phyloP scores from a whole-genome alignment of 805 yeast species.

The Saccharomycopsis amapae region DNA sequence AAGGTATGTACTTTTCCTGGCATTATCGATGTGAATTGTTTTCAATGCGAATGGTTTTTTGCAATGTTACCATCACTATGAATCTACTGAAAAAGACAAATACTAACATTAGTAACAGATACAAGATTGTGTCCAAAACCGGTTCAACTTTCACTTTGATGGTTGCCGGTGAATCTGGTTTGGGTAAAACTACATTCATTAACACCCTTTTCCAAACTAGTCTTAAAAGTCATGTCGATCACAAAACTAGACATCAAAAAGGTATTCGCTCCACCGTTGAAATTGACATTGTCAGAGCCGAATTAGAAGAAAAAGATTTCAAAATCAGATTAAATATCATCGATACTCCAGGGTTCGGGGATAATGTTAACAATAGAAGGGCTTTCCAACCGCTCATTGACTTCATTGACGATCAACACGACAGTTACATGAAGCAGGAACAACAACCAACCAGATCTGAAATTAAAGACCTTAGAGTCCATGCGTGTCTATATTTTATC shows the following conservation, averaged over 20 bases:
- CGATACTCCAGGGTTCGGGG: constrained; percentile 94
- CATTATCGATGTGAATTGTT: constrained; percentile 4
- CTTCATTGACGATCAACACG: constrained; percentile 88
- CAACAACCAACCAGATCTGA: constrained; percentile 73
- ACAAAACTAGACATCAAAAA: constrained; percentile 38
- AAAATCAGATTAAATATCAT: constrained; percentile 68
- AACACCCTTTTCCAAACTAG: constrained; percentile 77
- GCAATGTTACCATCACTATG: neutral
- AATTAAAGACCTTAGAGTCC: constrained; percentile 78
- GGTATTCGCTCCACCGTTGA: constrained; percentile 67
- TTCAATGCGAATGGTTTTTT: neutral
- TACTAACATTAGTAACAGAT: constrained; percentile 31
- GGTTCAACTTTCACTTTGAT: constrained; percentile 74
- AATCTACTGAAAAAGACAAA: too few species aligned
- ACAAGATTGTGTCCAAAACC: constrained; percentile 65
- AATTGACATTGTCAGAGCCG: constrained; percentile 72
- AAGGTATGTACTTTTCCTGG: constrained; percentile 41
- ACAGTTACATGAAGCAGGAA: constrained; percentile 82
- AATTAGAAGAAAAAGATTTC: constrained; percentile 78
- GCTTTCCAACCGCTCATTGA: constrained; percentile 84
- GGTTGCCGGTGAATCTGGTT: constrained; percentile 88
- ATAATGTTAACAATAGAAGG: constrained; percentile 75
- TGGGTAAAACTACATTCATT: constrained; percentile 88
- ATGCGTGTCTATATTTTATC: constrained; percentile 84
- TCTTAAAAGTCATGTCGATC: constrained; percentile 47